Evolutionary conservation across 1,284 basidiomycete species (phyloP).

Genomic region (Ceratobasidium papillatum): DNA sequence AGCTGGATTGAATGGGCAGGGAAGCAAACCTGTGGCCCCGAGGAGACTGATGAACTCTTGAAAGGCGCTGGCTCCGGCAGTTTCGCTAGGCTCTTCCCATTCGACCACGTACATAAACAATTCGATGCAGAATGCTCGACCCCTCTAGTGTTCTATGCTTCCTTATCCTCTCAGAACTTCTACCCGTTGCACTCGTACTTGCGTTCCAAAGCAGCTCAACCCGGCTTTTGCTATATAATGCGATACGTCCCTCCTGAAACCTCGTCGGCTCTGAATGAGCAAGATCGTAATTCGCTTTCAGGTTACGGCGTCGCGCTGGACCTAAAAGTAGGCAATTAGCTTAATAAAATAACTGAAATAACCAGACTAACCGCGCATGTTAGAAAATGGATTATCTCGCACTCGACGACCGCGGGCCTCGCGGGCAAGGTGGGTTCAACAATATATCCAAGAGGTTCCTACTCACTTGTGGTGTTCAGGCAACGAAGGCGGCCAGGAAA

Average conservation of each 20-base stretch:
- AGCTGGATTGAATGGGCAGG: conserved; percentile 93
- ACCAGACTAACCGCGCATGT: background rate
- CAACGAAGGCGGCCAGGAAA: conserved; percentile 48
- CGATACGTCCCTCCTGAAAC: conserved; percentile 66
- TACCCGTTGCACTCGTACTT: conserved; percentile 73
- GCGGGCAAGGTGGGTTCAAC: conserved; percentile 40
- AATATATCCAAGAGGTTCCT: background rate
- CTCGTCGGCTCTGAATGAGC: conserved; percentile 12
- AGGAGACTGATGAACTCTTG: conserved; percentile 63
- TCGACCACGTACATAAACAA: conserved; percentile 73
- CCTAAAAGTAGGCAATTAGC: conserved; percentile 63
- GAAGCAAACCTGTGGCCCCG: conserved; percentile 73
- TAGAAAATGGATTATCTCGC: conserved; percentile 94
- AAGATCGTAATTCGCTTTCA: conserved; percentile 63
- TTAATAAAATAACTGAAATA: background rate
- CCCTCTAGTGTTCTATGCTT: conserved; percentile 77
- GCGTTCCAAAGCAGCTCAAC: conserved; percentile 54
- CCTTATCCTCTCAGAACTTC: conserved; percentile 67
- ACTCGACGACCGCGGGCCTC: conserved; percentile 77
- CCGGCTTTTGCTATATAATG: conserved; percentile 75
- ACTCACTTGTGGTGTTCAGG: background rate
- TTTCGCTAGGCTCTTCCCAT: conserved; percentile 60
- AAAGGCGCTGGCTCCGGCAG: background rate
- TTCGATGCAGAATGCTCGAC: conserved; percentile 56
- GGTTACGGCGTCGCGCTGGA: conserved; percentile 94